Conservation (phyloP, 441 rosid genomes). For the Pelargonium myrrhifolium region DNA sequence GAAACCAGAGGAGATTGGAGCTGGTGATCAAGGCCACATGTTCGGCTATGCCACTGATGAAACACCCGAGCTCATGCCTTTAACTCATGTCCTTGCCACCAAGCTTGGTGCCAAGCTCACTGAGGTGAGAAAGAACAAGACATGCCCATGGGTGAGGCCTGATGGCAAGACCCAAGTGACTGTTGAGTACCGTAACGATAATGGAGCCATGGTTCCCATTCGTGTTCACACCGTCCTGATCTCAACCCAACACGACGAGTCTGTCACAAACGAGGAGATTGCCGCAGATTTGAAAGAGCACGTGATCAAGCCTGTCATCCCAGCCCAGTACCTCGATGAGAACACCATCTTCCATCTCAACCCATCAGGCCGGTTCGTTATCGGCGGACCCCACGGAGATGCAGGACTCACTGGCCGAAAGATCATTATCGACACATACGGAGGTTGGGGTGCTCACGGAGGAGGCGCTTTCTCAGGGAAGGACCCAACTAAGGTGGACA, state of each 20-base stretch:
- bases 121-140: conserved; percentile 13
- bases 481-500: background rate
- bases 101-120: conserved; percentile 13
- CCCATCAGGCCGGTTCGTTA: conserved; percentile 14
- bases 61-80: conserved; percentile 9
- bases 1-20: conserved; percentile 12
- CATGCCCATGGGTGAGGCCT: conserved; percentile 15
- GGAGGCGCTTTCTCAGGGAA: too few relatives aligned
- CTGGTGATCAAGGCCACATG: conserved; percentile 10
- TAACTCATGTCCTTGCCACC: conserved; percentile 12
- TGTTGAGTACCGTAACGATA: conserved; percentile 12
- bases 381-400: conserved; percentile 10
- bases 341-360: conserved; percentile 17
- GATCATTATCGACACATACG: conserved; percentile 10
- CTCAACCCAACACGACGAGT: conserved; percentile 13
- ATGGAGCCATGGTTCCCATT: conserved; percentile 12
- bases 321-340: conserved; percentile 8
- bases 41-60: conserved; percentile 7
- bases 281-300: conserved; percentile 9
- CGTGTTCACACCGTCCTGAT: conserved; percentile 13
- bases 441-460: background rate
- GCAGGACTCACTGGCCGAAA: conserved; percentile 12
- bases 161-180: conserved; percentile 16
- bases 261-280: conserved; percentile 10
- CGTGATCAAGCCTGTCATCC: conserved; percentile 4